A percentile compares a stretch with the other conserved stretches of the same genome.
Conservation (phyloP, 2,329 filamentous ascomycete species). For the Pseudopithomyces chartarum region DNA sequence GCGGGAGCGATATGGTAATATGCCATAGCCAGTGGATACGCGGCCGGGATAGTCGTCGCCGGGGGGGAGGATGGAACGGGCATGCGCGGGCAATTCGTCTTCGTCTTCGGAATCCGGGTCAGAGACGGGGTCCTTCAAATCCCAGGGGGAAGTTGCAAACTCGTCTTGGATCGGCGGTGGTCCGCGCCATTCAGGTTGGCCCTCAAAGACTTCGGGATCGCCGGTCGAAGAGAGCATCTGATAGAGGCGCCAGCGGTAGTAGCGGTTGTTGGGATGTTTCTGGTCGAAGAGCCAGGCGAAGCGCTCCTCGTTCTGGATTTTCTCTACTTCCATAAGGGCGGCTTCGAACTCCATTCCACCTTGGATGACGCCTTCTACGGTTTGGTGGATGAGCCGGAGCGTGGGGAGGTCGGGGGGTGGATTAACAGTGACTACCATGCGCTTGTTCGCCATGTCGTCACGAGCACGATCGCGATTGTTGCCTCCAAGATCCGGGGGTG, state of each 20-base stretch:
- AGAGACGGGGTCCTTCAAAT: constrained; percentile 84
- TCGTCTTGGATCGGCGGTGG: constrained; percentile 80
- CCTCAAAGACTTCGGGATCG: constrained; percentile 30
- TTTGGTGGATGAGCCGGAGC: constrained; percentile 84
- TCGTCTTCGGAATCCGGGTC: constrained; percentile 68
- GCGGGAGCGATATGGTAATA: constrained; percentile 31
- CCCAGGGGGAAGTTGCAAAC: constrained; percentile 74
- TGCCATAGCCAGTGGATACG: constrained; percentile 32
- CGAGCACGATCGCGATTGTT: constrained; percentile 25
- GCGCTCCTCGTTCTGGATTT: constrained; percentile 83
- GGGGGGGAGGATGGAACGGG: constrained; percentile 30
- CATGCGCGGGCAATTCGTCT: constrained; percentile 38
- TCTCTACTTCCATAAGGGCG: constrained; percentile 81
- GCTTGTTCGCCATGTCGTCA: constrained; percentile 24
- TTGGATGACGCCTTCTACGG: constrained; percentile 77
- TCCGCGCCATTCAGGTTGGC: constrained; percentile 66
- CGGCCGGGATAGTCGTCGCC: constrained; percentile 35
- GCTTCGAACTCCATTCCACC: constrained; percentile 90
- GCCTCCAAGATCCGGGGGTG: constrained; percentile 34
- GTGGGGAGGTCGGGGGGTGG: constrained; percentile 78
- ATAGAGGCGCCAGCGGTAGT: constrained; percentile 93
- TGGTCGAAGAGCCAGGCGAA: constrained; percentile 94
- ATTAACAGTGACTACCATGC: constrained; percentile 56
- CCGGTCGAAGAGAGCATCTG: constrained; percentile 70
- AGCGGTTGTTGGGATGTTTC: constrained; percentile 75